phyloP scores from a whole-genome alignment of 768 basidiomycete species.

The Auriscalpium vulgare region DNA sequence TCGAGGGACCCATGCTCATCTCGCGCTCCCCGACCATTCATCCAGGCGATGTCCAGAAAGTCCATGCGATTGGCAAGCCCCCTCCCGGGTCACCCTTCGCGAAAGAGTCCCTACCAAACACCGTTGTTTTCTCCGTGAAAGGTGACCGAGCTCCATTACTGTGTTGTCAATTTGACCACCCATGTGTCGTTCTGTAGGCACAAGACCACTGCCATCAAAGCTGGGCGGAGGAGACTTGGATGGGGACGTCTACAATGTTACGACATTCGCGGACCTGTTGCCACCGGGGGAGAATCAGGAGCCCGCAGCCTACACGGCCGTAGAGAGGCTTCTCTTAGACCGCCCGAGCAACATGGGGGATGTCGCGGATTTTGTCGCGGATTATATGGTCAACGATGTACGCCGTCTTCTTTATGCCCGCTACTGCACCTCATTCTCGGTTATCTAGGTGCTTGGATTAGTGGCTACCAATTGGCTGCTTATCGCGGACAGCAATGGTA shows the following conservation, averaged over 20 bases:
- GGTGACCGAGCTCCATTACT: constrained; percentile 28
- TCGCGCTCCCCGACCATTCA: constrained; percentile 63
- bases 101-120: constrained; percentile 44
- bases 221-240: constrained; percentile 68
- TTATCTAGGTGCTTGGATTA: constrained; percentile 45
- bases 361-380: constrained; percentile 61
- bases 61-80: constrained; percentile 49
- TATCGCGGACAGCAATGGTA: constrained; percentile 46
- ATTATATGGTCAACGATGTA: constrained; percentile 56
- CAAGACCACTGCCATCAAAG: constrained; percentile 53
- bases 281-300: constrained; percentile 15
- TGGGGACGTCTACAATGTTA: constrained; percentile 52
- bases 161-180: not conserved
- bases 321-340: constrained; percentile 36
- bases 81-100: constrained; percentile 44
- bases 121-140: constrained; percentile 54
- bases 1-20: constrained; percentile 48
- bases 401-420: not conserved
- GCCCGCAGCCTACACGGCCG: constrained; percentile 45
- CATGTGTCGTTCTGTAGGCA: constrained; percentile 28
- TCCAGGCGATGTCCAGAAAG: constrained; percentile 61
- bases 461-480: constrained; percentile 58
- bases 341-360: constrained; percentile 50
- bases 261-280: constrained; percentile 13
- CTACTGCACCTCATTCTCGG: not conserved